phyloP scores from a whole-genome alignment of 2,329 filamentous ascomycete species.

The Ophiocordyceps camponoti-floridani region DNA sequence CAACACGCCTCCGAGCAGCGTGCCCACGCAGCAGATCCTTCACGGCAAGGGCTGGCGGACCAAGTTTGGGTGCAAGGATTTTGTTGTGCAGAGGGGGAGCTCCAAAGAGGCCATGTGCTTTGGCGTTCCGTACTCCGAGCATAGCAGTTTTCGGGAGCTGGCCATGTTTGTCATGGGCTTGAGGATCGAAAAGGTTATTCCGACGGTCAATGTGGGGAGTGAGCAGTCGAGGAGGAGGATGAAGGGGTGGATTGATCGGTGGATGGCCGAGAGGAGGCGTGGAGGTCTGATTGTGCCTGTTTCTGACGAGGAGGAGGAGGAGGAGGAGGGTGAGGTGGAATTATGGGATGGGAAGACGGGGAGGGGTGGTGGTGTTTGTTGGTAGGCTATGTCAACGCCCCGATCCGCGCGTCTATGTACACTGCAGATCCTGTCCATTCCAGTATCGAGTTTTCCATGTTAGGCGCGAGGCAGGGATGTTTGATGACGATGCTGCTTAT shows the following conservation, averaged over 20 bases:
- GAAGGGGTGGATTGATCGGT: conserved; percentile 47
- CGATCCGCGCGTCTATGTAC: too few species aligned
- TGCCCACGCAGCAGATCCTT: conserved; percentile 31
- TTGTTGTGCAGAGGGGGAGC: conserved; percentile 69
- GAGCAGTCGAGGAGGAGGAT: conserved; percentile 38
- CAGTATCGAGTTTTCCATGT: too few species aligned
- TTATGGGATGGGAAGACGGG: conserved; percentile 22
- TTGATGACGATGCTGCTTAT: too few species aligned
- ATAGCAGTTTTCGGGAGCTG: conserved; percentile 85
- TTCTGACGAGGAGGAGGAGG: conserved; percentile 19
- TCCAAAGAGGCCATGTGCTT: conserved; percentile 73
- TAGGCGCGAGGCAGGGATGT: too few species aligned
- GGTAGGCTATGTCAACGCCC: conserved; percentile 7
- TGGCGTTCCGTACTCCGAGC: conserved; percentile 89
- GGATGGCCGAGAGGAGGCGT: conserved; percentile 38
- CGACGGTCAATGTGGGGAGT: conserved; percentile 70
- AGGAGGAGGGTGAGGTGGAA: conserved; percentile 8
- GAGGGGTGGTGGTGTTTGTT: conserved; percentile 21
- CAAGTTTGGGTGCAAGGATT: conserved; percentile 50
- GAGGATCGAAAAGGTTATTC: conserved; percentile 75
- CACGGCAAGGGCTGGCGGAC: conserved; percentile 56
- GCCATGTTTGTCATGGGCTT: conserved; percentile 84
- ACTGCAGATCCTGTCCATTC: too few species aligned
- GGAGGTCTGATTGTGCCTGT: conserved; percentile 32
- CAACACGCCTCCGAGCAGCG: conserved; percentile 27